Evolutionary conservation across 2,329 filamentous ascomycete species (phyloP).

Genomic region (Ceratocystis alfenasii): DNA sequence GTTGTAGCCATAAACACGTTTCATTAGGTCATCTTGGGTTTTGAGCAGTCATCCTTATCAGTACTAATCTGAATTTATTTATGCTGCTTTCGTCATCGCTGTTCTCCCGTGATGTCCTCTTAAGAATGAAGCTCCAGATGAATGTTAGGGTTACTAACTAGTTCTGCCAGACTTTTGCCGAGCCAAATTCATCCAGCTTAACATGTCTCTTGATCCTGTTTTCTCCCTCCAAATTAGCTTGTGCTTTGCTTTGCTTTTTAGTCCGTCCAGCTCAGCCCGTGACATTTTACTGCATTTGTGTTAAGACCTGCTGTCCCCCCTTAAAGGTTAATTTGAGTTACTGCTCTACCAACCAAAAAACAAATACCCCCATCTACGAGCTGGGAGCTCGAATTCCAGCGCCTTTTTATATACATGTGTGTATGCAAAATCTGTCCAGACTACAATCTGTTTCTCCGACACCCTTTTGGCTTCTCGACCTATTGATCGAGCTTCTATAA

Average conservation of each 20-base stretch:
- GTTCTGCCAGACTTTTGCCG: not conserved
- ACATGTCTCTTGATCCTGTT: slow-evolving; percentile 8
- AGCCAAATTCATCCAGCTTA: not conserved
- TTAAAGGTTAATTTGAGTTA: slow-evolving; percentile 7
- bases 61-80: too few relatives aligned
- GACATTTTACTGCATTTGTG: slow-evolving; percentile 3
- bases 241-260: not conserved
- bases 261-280: slow-evolving; percentile 1
- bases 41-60: not conserved
- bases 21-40: not conserved
- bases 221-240: not conserved
- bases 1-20: not conserved
- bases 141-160: not conserved
- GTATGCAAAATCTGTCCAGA: slow-evolving; percentile 5
- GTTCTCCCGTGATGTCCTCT: not conserved
- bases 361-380: not conserved
- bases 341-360: not conserved
- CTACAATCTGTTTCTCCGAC: not conserved
- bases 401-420: not conserved
- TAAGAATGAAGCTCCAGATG: not conserved
- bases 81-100: not conserved
- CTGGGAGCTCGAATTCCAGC: not conserved
- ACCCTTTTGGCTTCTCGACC: not conserved
- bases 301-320: not conserved
- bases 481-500: not conserved